phyloP scores from a whole-genome alignment of 2,329 filamentous ascomycete genomes.

The Kalaharituber pfeilii region DNA sequence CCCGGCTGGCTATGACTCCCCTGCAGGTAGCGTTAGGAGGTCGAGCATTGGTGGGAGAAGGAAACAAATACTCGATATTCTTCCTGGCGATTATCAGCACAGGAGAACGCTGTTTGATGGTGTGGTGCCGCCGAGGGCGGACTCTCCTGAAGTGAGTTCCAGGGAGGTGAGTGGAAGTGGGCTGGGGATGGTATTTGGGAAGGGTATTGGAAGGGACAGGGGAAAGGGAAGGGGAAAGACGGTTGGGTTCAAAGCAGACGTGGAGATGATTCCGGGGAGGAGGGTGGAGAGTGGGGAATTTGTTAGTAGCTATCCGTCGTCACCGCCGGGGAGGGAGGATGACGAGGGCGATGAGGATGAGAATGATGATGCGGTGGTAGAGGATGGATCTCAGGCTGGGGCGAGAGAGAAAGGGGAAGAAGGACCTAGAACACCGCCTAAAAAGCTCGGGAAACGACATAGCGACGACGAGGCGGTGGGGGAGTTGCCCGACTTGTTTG shows the following conservation, averaged over 20 bases:
- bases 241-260: background rate
- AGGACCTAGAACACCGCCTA: background rate
- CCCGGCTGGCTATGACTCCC: background rate
- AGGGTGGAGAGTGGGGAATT: background rate
- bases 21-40: background rate
- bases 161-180: background rate
- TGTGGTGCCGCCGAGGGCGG: background rate
- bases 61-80: background rate
- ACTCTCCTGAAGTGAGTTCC: background rate
- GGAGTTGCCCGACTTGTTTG: background rate
- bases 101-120: constrained; percentile 2
- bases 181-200: background rate
- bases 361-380: too few relatives aligned
- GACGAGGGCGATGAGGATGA: too few relatives aligned
- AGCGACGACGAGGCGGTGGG: background rate
- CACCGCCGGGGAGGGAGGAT: background rate
- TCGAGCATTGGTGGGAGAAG: background rate
- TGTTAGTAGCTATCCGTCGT: background rate
- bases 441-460: background rate
- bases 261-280: background rate
- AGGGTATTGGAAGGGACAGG: background rate
- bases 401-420: background rate
- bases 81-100: background rate
- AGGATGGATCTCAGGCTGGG: too few relatives aligned
- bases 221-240: background rate